Percentiles rank a stretch among this genome's conserved stretches.
These are phyloP conservation scores for Amylocarpus encephaloides DNA, from an alignment of 2,329 filamentous ascomycete species.

Conservation along the genomic window DNA sequence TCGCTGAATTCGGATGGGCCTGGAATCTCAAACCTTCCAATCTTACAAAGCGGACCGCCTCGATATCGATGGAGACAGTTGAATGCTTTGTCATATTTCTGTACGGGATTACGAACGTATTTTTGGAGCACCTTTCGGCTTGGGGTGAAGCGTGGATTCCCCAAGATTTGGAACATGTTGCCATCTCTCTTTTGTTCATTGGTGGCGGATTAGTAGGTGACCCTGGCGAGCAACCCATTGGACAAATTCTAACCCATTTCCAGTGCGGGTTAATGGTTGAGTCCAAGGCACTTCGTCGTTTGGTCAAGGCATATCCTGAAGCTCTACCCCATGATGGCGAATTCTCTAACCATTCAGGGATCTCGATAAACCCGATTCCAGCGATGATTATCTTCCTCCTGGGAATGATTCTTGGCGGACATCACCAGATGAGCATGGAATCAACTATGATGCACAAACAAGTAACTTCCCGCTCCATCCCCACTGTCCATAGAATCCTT, in stretches of 20 bases:
- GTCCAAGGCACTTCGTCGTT: constrained; percentile 39
- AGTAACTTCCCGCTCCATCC: constrained; percentile 13
- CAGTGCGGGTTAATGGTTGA: constrained; percentile 77
- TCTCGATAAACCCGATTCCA: constrained; percentile 83
- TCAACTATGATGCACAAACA: constrained; percentile 90
- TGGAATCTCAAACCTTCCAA: constrained; percentile 72
- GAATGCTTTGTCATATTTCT: constrained; percentile 87
- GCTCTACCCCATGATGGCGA: constrained; percentile 54
- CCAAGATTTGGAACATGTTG: constrained; percentile 82
- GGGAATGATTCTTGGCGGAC: constrained; percentile 91
- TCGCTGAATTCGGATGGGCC: constrained; percentile 86
- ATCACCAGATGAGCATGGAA: constrained; percentile 67
- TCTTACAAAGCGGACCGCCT: constrained; percentile 44
- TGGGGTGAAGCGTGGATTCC: constrained; percentile 67
- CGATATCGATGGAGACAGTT: constrained; percentile 78
- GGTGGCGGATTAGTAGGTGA: constrained; percentile 74
- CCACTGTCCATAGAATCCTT: constrained; percentile 7
- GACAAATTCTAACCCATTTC: constrained; percentile 9
- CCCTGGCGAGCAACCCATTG: not conserved
- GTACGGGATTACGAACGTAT: constrained; percentile 85
- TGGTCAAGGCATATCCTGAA: constrained; percentile 37
- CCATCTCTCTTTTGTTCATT: constrained; percentile 89
- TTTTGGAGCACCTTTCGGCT: constrained; percentile 77
- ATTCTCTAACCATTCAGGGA: constrained; percentile 44
- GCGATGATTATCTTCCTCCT: constrained; percentile 79